Conservation (phyloP, 768 basidiomycete species). For the Sutorius australiensis region DNA sequence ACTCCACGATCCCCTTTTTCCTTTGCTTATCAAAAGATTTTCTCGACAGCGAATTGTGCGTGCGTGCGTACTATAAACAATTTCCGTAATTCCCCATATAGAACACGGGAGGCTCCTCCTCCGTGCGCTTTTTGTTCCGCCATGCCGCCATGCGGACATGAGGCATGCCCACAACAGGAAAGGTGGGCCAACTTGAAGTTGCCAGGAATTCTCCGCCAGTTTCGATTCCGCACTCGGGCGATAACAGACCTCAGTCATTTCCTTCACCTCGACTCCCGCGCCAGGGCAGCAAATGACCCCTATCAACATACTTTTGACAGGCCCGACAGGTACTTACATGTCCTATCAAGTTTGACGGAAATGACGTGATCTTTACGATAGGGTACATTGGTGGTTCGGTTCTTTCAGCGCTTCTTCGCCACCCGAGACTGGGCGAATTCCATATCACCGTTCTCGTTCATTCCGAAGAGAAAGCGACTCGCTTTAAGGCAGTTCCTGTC, state of each 20-base stretch:
- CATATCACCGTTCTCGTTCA: conserved; percentile 46
- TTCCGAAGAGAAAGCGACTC: conserved; percentile 35
- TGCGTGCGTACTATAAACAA: not conserved
- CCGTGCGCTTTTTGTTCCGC: not conserved
- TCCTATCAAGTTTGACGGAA: not conserved
- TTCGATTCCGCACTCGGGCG: not conserved
- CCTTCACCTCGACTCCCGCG: not conserved
- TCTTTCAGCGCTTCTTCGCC: conserved; percentile 42
- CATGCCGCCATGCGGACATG: too few relatives aligned
- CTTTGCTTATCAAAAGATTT: not conserved
- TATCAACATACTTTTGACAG: conserved; percentile 16
- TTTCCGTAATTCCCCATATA: not conserved
- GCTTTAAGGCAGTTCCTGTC: conserved; percentile 8
- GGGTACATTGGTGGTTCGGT: conserved; percentile 60
- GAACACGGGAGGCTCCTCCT: too few relatives aligned
- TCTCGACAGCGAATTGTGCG: not conserved
- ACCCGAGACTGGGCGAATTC: conserved; percentile 40
- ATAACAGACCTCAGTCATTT: not conserved
- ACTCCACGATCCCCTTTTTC: not conserved
- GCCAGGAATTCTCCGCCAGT: conserved; percentile 3
- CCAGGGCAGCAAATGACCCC: conserved; percentile 3
- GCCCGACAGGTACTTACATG: conserved; percentile 19
- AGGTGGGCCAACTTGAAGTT: not conserved
- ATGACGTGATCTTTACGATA: conserved; percentile 7
- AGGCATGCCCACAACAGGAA: not conserved